A percentile compares a stretch with the other conserved stretches of the same genome.
Evolutionary conservation across 441 rosid genomes (phyloP).

Genomic region (Metrosideros polymorpha): DNA sequence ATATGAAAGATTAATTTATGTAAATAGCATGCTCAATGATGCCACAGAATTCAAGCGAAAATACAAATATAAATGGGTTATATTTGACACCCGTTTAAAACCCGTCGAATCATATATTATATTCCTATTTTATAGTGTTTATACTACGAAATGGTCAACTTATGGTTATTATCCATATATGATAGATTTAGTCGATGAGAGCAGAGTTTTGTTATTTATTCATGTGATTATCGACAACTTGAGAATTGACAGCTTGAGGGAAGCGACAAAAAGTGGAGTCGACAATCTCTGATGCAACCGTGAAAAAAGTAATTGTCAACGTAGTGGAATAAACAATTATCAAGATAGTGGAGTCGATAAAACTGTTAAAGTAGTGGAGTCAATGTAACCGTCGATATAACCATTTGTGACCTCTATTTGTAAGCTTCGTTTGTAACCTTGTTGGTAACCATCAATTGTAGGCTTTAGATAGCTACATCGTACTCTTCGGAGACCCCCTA

Average conservation of each 20-base stretch:
- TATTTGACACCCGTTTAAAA: background rate
- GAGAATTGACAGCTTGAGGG: background rate
- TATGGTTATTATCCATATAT: background rate
- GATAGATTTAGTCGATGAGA: background rate
- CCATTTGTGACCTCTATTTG: too few relatives aligned
- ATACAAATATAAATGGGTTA: background rate
- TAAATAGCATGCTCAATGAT: background rate
- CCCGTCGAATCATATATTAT: background rate
- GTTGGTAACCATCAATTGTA: background rate
- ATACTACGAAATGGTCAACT: background rate
- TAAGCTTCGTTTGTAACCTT: background rate
- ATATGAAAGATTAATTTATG: background rate
- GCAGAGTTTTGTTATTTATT: background rate
- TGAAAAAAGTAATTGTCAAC: background rate
- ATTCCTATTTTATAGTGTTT: background rate
- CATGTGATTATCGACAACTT: background rate
- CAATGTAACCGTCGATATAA: background rate
- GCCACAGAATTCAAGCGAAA: background rate
- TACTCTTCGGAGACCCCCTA: background rate
- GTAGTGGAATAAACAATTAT: rapidly evolving
- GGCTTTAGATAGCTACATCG: background rate
- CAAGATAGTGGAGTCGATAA: background rate
- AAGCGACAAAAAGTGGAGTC: background rate
- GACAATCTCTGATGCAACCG: rapidly evolving
- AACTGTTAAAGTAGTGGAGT: background rate